Percentiles rank a stretch among this genome's conserved stretches.
Conservation (phyloP, 495 filamentous ascomycete species). For the Cladorrhinum samala region DNA sequence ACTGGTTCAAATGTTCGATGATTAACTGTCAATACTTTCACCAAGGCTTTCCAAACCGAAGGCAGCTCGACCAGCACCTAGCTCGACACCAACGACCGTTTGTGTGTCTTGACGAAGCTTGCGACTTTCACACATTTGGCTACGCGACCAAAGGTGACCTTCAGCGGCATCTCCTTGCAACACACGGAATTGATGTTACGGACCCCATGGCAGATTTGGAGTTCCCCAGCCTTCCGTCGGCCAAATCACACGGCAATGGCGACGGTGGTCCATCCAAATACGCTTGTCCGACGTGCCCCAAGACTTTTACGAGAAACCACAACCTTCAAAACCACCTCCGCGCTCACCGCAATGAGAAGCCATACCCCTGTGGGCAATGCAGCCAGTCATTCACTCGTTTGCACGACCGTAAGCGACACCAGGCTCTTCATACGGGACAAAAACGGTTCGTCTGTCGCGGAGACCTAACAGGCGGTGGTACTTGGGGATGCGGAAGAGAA, state of each 20-base stretch:
- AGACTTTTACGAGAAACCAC: slow-evolving; percentile 43
- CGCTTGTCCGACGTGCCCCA: slow-evolving; percentile 37
- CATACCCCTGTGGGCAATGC: slow-evolving; percentile 34
- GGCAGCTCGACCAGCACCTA: slow-evolving; percentile 28
- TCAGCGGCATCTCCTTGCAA: slow-evolving; percentile 27
- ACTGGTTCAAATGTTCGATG: slow-evolving; percentile 36
- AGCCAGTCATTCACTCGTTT: slow-evolving; percentile 31
- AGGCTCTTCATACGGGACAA: slow-evolving; percentile 34
- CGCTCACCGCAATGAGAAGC: slow-evolving; percentile 39
- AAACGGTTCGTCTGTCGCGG: slow-evolving; percentile 32
- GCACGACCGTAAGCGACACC: slow-evolving; percentile 40
- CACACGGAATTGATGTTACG: slow-evolving; percentile 8
- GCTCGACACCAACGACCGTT: slow-evolving; percentile 35
- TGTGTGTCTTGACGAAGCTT: slow-evolving; percentile 29
- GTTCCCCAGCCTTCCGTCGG: slow-evolving; percentile 11
- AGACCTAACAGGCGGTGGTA: slow-evolving; percentile 11
- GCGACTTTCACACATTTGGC: slow-evolving; percentile 27
- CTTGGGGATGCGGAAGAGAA: slow-evolving; percentile 21
- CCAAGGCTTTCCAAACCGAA: slow-evolving; percentile 29
- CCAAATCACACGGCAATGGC: neutral
- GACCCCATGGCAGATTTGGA: slow-evolving; percentile 6
- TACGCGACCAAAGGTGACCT: slow-evolving; percentile 30
- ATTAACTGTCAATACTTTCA: slow-evolving; percentile 37
- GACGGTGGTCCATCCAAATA: slow-evolving; percentile 17
- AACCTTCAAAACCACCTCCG: slow-evolving; percentile 42